phyloP scores from a whole-genome alignment of 2,329 filamentous ascomycete genomes.

The Penicillium sp. region DNA sequence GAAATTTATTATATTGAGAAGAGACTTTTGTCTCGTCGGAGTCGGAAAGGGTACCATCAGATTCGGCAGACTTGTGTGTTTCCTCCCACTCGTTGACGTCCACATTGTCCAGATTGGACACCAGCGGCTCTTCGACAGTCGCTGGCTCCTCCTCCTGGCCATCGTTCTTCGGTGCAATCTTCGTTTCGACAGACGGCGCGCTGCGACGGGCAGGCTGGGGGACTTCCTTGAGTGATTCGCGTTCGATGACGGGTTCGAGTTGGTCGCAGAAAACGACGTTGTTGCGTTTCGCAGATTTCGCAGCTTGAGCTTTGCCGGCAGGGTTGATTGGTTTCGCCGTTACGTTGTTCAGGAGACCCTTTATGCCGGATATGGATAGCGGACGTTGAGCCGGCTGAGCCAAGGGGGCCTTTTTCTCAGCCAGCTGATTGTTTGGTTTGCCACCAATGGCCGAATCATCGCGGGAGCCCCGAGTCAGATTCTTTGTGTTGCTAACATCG shows the following conservation, averaged over 20 bases:
- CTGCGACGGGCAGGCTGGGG: conserved; percentile 7
- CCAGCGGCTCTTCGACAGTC: conserved; percentile 7
- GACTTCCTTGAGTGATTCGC: conserved; percentile 36
- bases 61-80: conserved; percentile 14
- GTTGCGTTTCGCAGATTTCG: conserved; percentile 53
- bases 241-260: conserved; percentile 41
- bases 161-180: conserved; percentile 8
- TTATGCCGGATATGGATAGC: conserved; percentile 45
- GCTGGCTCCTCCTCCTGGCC: neutral
- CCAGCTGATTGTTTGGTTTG: conserved; percentile 50
- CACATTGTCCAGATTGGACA: neutral
- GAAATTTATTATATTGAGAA: neutral
- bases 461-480: conserved; percentile 46
- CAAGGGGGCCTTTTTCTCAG: conserved; percentile 20
- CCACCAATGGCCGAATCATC: conserved; percentile 61
- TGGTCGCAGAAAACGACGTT: conserved; percentile 61
- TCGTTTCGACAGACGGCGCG: conserved; percentile 4
- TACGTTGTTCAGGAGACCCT: conserved; percentile 41
- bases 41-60: conserved; percentile 21
- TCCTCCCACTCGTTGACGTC: neutral
- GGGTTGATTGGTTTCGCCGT: conserved; percentile 38
- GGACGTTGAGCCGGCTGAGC: conserved; percentile 67
- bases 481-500: conserved; percentile 74
- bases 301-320: conserved; percentile 35
- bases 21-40: conserved; percentile 16